These are phyloP conservation scores for Aspergillus tanneri DNA, from an alignment of 2,329 filamentous ascomycete genomes.

Conservation along the genomic window DNA sequence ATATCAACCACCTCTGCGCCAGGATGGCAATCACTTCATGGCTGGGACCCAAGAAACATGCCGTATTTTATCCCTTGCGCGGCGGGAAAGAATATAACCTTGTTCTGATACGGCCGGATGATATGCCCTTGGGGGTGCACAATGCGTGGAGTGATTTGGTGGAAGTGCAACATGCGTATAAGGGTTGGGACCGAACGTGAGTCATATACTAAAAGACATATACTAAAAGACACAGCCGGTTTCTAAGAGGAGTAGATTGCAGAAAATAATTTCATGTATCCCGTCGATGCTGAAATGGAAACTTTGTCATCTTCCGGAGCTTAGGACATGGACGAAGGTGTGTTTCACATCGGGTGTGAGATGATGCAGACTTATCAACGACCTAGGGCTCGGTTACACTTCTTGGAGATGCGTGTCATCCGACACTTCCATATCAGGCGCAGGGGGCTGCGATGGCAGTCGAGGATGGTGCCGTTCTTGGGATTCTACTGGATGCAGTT, in stretches of 20 bases:
- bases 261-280: slow-evolving; percentile 48
- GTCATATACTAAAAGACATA: background rate
- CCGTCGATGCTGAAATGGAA: slow-evolving; percentile 66
- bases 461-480: slow-evolving; percentile 65
- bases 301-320: slow-evolving; percentile 49
- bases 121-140: slow-evolving; percentile 17
- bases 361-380: background rate
- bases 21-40: slow-evolving; percentile 57
- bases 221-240: too few species aligned
- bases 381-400: slow-evolving; percentile 17
- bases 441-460: slow-evolving; percentile 66
- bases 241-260: too few species aligned
- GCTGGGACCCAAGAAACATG: slow-evolving; percentile 61
- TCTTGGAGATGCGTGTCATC: slow-evolving; percentile 60
- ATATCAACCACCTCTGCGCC: slow-evolving; percentile 43
- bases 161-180: slow-evolving; percentile 60
- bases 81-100: slow-evolving; percentile 61
- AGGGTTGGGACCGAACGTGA: slow-evolving; percentile 58
- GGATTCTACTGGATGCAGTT: slow-evolving; percentile 49
- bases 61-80: slow-evolving; percentile 61
- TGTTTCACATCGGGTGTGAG: background rate
- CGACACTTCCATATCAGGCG: slow-evolving; percentile 60
- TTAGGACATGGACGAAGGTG: slow-evolving; percentile 42
- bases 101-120: slow-evolving; percentile 62
- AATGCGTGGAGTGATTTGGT: slow-evolving; percentile 53